A percentile compares a stretch with the other conserved stretches of the same genome.
Conservation (phyloP, 208 protist species). For the Zelonia costaricensis region DNA sequence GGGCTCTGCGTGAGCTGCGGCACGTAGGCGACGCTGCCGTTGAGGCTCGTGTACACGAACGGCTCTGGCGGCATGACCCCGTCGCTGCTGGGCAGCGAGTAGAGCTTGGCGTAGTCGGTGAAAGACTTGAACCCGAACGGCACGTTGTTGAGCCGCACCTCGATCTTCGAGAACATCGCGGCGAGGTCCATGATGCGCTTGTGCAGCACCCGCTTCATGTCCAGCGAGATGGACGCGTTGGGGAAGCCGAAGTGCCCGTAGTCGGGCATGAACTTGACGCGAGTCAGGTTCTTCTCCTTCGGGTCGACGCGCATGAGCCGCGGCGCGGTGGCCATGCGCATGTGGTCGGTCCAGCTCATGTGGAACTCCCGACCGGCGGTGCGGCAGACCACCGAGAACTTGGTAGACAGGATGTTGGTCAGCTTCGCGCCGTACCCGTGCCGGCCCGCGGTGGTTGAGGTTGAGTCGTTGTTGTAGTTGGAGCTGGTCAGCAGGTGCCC, state of each 20-base stretch:
- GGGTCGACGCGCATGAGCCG: constrained; percentile 79
- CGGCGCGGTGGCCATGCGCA: constrained; percentile 93
- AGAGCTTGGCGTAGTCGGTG: constrained; percentile 95
- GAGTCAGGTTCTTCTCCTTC: constrained; percentile 75
- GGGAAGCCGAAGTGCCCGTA: constrained; percentile 83
- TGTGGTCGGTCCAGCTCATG: constrained; percentile 98
- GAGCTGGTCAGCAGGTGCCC: constrained; percentile 96
- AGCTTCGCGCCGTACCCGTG: constrained; percentile 98
- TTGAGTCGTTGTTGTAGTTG: constrained; percentile 96
- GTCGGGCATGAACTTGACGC: constrained; percentile 89
- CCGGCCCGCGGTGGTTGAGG: constrained; percentile 93
- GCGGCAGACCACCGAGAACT: constrained; percentile 95
- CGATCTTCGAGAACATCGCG: constrained; percentile 89
- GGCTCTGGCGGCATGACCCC: constrained; percentile 57
- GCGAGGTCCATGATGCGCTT: constrained; percentile 94
- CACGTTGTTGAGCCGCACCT: constrained; percentile 97
- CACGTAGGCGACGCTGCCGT: constrained; percentile 78
- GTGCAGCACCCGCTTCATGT: constrained; percentile 89
- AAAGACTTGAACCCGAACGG: constrained; percentile 95
- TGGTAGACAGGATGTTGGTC: constrained; percentile 99
- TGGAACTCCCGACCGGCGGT: constrained; percentile 89
- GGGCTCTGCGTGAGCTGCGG: constrained; percentile 86
- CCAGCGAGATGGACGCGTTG: constrained; percentile 69
- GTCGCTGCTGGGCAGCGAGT: constrained; percentile 47
- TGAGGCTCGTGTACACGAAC: constrained; percentile 74